Percentiles rank a stretch among this genome's conserved stretches.
Conservation (phyloP, 345 rosid species). For the Turnera subulata region DNA sequence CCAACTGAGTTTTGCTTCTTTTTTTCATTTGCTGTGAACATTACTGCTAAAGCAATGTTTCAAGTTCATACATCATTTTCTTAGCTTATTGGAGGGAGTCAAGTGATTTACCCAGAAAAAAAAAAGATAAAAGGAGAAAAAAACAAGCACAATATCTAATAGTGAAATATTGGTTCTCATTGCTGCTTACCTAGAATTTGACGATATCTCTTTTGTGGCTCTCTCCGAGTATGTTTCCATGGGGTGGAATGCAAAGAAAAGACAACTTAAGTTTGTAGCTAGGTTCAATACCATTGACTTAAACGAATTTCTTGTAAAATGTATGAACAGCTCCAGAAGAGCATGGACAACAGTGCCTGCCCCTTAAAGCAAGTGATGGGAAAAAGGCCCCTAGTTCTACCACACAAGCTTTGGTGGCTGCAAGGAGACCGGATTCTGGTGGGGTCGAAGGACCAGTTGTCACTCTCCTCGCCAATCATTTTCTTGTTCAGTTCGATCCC, state of each 20-base stretch:
- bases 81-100: neutral
- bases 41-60: slow-evolving; percentile 1
- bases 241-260: too few relatives aligned
- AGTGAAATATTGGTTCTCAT: too few relatives aligned
- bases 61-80: slow-evolving; percentile 7
- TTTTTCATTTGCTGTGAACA: neutral
- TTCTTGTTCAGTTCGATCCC: slow-evolving; percentile 70
- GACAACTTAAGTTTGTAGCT: neutral
- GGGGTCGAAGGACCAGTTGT: slow-evolving; percentile 75
- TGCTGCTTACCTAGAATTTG: neutral
- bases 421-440: slow-evolving; percentile 80
- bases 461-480: slow-evolving; percentile 88
- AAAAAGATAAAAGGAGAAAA: neutral
- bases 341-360: slow-evolving; percentile 28
- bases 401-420: slow-evolving; percentile 42
- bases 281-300: slow-evolving; percentile 27
- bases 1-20: neutral
- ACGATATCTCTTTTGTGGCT: slow-evolving; percentile 5
- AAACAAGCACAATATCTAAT: too few relatives aligned
- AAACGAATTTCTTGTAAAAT: slow-evolving; percentile 16
- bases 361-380: slow-evolving; percentile 36
- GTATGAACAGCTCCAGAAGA: slow-evolving; percentile 40
- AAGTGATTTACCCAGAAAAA: neutral
- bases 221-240: neutral
- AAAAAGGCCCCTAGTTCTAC: slow-evolving; percentile 35